Evolutionary conservation across 1,139 yeast species (phyloP).

Genomic region (Eremothecium cymbalariae): DNA sequence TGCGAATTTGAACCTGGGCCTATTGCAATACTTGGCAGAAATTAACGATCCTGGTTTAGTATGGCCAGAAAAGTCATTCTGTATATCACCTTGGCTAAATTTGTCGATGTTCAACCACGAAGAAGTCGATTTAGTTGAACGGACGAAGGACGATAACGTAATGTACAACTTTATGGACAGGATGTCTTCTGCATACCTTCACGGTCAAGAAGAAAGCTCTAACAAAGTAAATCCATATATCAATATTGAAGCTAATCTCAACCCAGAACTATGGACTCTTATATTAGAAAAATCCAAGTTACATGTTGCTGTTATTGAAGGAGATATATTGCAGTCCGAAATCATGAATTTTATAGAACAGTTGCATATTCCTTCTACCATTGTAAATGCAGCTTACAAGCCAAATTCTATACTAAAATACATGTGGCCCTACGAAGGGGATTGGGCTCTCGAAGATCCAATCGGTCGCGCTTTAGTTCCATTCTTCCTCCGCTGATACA

Average conservation of each 20-base stretch:
- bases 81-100: slow-evolving; percentile 27
- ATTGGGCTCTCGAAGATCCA: too few species aligned
- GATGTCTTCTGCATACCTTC: slow-evolving; percentile 14
- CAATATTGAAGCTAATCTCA: slow-evolving; percentile 19
- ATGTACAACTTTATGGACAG: slow-evolving; percentile 17
- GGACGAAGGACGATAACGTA: slow-evolving; percentile 5
- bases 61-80: slow-evolving; percentile 18
- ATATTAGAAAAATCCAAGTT: slow-evolving; percentile 14
- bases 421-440: too few species aligned
- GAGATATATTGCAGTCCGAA: slow-evolving; percentile 20
- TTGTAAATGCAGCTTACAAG: too few species aligned
- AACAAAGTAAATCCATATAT: slow-evolving; percentile 13
- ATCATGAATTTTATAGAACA: slow-evolving; percentile 13
- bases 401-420: too few species aligned
- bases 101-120: slow-evolving; percentile 11
- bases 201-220: slow-evolving; percentile 10
- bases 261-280: slow-evolving; percentile 14
- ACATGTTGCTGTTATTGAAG: slow-evolving; percentile 19
- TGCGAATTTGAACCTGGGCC: slow-evolving; percentile 1
- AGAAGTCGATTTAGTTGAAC: slow-evolving; percentile 2
- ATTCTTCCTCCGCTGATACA: too few species aligned
- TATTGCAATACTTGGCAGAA: background rate
- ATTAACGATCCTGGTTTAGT: background rate
- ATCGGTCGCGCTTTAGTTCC: too few species aligned
- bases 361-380: too few species aligned